These are phyloP conservation scores for Globisporangium takayamanum DNA, from an alignment of 352 stramenopile species.

Conservation along the genomic window DNA sequence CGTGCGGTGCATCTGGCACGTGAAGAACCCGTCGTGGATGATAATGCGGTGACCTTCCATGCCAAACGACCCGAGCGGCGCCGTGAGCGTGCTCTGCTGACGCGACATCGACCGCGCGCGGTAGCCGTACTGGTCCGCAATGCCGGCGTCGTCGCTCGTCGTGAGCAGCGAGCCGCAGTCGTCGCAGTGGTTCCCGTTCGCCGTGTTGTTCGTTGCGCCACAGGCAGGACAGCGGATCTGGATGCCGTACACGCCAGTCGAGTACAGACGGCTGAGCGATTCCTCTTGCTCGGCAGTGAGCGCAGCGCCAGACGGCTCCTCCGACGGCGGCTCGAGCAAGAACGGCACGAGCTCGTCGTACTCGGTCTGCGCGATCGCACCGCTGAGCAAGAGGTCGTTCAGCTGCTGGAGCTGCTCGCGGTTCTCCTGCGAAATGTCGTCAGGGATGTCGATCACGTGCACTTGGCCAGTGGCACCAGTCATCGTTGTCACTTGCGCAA, in stretches of 20 bases:
- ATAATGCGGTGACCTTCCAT: constrained; percentile 73
- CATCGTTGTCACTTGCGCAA: constrained; percentile 78
- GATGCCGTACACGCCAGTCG: constrained; percentile 70
- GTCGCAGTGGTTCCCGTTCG: constrained; percentile 84
- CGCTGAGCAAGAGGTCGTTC: constrained; percentile 77
- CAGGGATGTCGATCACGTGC: constrained; percentile 78
- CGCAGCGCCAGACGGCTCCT: constrained; percentile 49
- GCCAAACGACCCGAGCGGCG: constrained; percentile 65
- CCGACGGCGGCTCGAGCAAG: constrained; percentile 59
- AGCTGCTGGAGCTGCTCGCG: constrained; percentile 81
- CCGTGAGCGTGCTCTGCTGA: constrained; percentile 53
- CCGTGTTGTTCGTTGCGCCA: constrained; percentile 83
- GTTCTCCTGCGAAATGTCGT: constrained; percentile 80
- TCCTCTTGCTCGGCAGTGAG: constrained; percentile 79
- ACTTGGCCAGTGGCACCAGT: constrained; percentile 60
- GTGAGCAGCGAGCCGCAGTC: constrained; percentile 82
- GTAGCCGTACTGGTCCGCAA: constrained; percentile 47
- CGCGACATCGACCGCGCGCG: constrained; percentile 52
- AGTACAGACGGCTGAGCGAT: constrained; percentile 74
- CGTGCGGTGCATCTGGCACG: constrained; percentile 80
- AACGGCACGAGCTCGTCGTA: constrained; percentile 88
- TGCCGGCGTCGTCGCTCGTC: constrained; percentile 54
- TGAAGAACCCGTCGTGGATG: constrained; percentile 84
- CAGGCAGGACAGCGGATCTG: constrained; percentile 85
- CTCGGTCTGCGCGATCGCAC: constrained; percentile 76